A percentile compares a stretch with the other conserved stretches of the same genome.
These are phyloP conservation scores for Thelephora aurantiotincta DNA, from an alignment of 768 basidiomycete genomes.

Conservation along the genomic window DNA sequence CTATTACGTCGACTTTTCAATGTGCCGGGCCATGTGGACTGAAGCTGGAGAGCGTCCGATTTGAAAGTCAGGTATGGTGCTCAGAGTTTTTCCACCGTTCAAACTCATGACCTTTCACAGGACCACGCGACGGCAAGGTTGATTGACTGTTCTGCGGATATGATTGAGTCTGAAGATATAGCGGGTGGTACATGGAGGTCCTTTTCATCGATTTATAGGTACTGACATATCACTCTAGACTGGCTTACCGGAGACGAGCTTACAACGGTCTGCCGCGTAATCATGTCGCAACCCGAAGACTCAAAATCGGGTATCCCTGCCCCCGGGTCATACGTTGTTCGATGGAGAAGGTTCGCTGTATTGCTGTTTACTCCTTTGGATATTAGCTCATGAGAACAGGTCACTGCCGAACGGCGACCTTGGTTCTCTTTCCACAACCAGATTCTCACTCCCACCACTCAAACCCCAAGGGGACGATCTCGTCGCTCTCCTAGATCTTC, in stretches of 20 bases:
- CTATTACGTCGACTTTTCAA: conserved; percentile 35
- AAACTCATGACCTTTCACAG: conserved; percentile 11
- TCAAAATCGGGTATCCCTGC: conserved; percentile 23
- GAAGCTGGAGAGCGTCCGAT: conserved; percentile 32
- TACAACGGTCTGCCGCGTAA: conserved; percentile 38
- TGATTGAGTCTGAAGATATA: conserved; percentile 15
- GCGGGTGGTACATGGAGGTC: background rate
- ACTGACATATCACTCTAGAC: conserved; percentile 23
- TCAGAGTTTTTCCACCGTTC: background rate
- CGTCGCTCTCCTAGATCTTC: conserved; percentile 49
- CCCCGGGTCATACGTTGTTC: conserved; percentile 45
- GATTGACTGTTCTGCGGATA: conserved; percentile 32
- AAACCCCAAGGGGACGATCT: conserved; percentile 46
- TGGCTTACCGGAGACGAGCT: conserved; percentile 55
- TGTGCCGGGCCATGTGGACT: conserved; percentile 44
- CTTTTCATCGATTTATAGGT: background rate
- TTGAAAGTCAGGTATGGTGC: conserved; percentile 33
- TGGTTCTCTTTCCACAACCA: conserved; percentile 33
- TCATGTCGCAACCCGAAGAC: conserved; percentile 29
- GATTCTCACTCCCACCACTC: conserved; percentile 46
- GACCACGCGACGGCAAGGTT: conserved; percentile 27
- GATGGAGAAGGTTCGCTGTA: conserved; percentile 44
- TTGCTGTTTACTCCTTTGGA: conserved; percentile 2
- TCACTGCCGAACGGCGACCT: conserved; percentile 28
- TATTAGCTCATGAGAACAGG: conserved; percentile 18